Base-by-base conservation (phyloP, 2,329 filamentous ascomycete genomes). In the Aureobasidium sp. region DNA sequence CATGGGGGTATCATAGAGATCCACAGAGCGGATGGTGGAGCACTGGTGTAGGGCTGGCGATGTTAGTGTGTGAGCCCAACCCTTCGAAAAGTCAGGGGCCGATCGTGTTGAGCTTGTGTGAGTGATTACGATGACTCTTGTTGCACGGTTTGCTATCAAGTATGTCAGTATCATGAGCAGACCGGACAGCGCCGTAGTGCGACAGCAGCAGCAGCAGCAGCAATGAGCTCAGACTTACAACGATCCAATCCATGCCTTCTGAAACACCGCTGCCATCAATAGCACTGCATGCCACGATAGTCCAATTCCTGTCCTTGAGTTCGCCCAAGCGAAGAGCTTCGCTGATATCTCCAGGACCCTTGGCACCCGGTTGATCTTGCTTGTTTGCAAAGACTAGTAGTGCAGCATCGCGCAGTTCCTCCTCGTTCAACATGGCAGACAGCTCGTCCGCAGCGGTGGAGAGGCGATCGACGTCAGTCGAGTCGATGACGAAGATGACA, bases 211-310 rank as follows among this genome's bases (percentile, higher is more conserved):
- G 39, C 37, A 53, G 9, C 29, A 31, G 52, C 19, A 19, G 22
- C 33, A 19, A 17, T 14, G 31, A n/a, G 29, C 4, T 3, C 3
- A 24, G 12, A 81, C 81, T 77, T 77, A 93, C 90, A 81, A 95
- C 91, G 73, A 99, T 80, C 94, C 94, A 99, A 76, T 99, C 94
- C 94, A 99, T 99, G 64, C 94, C 94, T 77, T 99, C 94, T 66
- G 88, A 90, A 48, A 99, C 90, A 74, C 94, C 94, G 70, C 89
- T 89, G 47, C 94, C 94, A 73, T 97, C 94, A 62, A 99, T 93
- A 15, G 94, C 94, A 67, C 90, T 96, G 76, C 94, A 99, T 24
- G 92, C 93, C 74, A 99, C 91, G 73, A 99, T 99, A 76, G 91
- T 97, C 94, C 94, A 99, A 81, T 97, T 99, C 70, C 94, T 84